Evolutionary conservation across 192 early-diverging fungal species (phyloP).

Genomic region (Phlyctochytrium planicorne): DNA sequence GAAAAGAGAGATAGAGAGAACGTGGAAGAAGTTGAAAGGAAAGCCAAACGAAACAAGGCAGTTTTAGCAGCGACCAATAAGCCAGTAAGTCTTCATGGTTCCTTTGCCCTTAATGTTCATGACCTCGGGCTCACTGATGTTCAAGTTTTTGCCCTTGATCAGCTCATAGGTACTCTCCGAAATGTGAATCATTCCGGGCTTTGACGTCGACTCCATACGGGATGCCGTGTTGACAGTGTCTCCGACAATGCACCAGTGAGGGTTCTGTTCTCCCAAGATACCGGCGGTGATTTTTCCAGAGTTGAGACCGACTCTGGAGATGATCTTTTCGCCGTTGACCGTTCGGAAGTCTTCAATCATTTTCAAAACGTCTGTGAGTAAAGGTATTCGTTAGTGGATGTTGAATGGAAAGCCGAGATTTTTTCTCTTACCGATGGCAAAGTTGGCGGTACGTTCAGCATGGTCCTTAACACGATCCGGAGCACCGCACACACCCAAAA

Average conservation of each 20-base stretch:
- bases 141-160: no score
- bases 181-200: conserved; percentile 44
- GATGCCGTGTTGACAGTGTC: conserved; percentile 49
- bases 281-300: conserved; percentile 46
- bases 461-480: conserved; percentile 31
- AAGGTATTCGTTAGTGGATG: no score
- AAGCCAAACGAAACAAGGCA: not conserved
- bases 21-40: not conserved
- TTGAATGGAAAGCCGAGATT: not conserved
- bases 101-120: conserved; percentile 45
- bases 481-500: conserved; percentile 25
- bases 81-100: conserved; percentile 43
- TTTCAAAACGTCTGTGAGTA: conserved; percentile 34
- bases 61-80: conserved; percentile 14
- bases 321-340: conserved; percentile 36
- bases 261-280: conserved; percentile 43
- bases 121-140: no score
- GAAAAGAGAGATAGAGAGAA: conserved; percentile 2
- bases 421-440: conserved; percentile 19
- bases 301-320: conserved; percentile 42
- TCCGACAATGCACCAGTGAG: conserved; percentile 48
- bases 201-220: conserved; percentile 44
- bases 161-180: conserved; percentile 36
- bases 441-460: conserved; percentile 29
- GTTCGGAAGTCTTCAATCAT: conserved; percentile 39